Evolutionary conservation across 2,329 filamentous ascomycete species (phyloP), one percentile per base, ranked within the genome.

Genomic region (Trichoderma cornu-damae): DNA sequence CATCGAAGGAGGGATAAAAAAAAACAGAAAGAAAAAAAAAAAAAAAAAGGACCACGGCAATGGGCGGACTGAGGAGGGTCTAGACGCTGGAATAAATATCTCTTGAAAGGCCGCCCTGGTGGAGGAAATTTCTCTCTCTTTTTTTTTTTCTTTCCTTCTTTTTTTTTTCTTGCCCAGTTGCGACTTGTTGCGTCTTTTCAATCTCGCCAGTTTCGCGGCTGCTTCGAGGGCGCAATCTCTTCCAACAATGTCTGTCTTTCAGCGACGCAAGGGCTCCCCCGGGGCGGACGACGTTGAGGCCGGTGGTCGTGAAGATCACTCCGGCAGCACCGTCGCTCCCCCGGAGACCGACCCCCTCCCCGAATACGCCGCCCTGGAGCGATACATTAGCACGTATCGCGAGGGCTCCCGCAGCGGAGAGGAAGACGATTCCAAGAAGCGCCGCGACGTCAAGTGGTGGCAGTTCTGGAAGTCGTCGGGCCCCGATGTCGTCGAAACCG

Each of bases 401-500:
- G 52, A 55, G 52, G 52, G 52, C 32, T 44, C 50, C 9, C 50
- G 50, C 28, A 54, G 18, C 14, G 38, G 32, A 30, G 51, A 44
- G 22, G 52, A 55, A n/a, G 42, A 44, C 22, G 34, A 55, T 20
- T 28, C 35, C 16, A 55, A 54, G 40, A 22, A 37, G n/a, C 52
- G 52, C n/a, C 52, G 52, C 24, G 38, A 52, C 12, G 30, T 18
- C 22, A 55, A 55, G 52, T 47, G 52, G 42, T 55, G 52, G 52
- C 52, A 55, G 52, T 47, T 55, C 34, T 55, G 52, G 52, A 47
- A 46, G 52, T 20, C 32, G 2, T 47, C 52, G 1, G 52, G 43
- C 32, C 22, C 52, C 22, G 52, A 47, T 4, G 32, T 46, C 14
- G 5, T 43, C 6, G 75, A 75, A 58, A 70, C 72, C 62, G 61